Base-by-base conservation (phyloP, 2,329 filamentous ascomycete genomes). In the Aureobasidium sp. region DNA sequence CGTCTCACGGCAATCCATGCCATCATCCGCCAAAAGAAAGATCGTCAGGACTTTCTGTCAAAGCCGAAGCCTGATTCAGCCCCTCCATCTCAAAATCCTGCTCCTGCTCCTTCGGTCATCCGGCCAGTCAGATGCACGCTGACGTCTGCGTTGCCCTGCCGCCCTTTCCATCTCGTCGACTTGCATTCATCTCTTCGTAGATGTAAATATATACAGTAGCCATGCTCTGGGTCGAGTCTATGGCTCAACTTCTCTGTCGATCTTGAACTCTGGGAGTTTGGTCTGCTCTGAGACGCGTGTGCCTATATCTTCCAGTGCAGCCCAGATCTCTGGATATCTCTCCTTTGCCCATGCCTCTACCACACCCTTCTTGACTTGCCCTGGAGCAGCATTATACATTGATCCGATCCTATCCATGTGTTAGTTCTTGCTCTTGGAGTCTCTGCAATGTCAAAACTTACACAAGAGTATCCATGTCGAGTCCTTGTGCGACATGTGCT, bases 321-420 rank as follows among this genome's bases (percentile, higher is more conserved):
- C 76, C 91, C 91, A 96, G 6, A 83, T 76, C 11, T 82, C 78
- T 0, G 88, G 85, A 72, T 90, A 91, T 47, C 82, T 80, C 53
- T 82, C 74, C 67, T 82, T 82, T 2, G 88, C 88, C 91, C 91
- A 96, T 17, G 81, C 77, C 71, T 91, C 86, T 62, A 95, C 87
- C 41, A 84, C 78, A 5, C 81, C 78, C 72, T 94, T 90, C 68
- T 85, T 70, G 20, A 62, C 65, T 15, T 81, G 58, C 82, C 80
- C 63, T 82, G 81, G 63, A 82, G 91, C 81, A 11, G 85, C 87
- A 68, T 93, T 94, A 73, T 90, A 91, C 63, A 91, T 80, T 29
- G 87, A 83, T 17, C 87, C 90, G 52, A 96, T 78, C 34, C 90
- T 91, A 61, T 55, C 48, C 6, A 36, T 17, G 11, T 4, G 25